Conservation (phyloP, 2,329 filamentous ascomycete species). For the Shiraia bambusicola region DNA sequence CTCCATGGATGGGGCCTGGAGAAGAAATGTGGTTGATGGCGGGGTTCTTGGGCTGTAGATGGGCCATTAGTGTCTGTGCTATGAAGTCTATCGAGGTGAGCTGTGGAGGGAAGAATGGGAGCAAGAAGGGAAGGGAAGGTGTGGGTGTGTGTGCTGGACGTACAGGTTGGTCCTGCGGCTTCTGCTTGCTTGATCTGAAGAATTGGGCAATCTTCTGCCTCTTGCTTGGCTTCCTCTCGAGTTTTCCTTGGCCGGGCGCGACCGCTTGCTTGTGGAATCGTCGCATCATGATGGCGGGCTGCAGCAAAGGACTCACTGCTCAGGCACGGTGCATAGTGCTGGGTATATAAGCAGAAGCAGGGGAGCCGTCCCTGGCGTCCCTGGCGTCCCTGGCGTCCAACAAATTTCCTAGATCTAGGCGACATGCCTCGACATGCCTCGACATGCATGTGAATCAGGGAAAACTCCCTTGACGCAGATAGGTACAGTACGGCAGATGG, state of each 20-base stretch:
- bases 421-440: conserved; percentile 20
- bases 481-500: no score
- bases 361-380: conserved; percentile 21
- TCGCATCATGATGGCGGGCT: conserved; percentile 31
- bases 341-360: conserved; percentile 18
- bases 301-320: conserved; percentile 8
- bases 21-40: conserved; percentile 7
- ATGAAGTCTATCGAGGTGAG: conserved; percentile 5
- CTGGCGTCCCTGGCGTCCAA: conserved; percentile 24
- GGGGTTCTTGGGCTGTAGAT: conserved; percentile 18
- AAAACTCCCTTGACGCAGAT: conserved; percentile 24
- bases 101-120: background rate
- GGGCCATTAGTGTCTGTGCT: conserved; percentile 20
- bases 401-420: conserved; percentile 25
- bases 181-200: conserved; percentile 33
- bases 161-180: conserved; percentile 22
- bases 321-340: conserved; percentile 23
- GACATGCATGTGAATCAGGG: conserved; percentile 32
- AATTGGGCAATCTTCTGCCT: conserved; percentile 34
- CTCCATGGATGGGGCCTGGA: conserved; percentile 20
- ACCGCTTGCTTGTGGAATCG: conserved; percentile 25
- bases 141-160: conserved; percentile 10
- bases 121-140: conserved; percentile 2
- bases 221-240: conserved; percentile 32
- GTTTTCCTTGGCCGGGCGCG: conserved; percentile 21